A percentile compares a stretch with the other conserved stretches of the same genome.
phyloP scores from a whole-genome alignment of 768 basidiomycete species.

The Harrya chromipes region DNA sequence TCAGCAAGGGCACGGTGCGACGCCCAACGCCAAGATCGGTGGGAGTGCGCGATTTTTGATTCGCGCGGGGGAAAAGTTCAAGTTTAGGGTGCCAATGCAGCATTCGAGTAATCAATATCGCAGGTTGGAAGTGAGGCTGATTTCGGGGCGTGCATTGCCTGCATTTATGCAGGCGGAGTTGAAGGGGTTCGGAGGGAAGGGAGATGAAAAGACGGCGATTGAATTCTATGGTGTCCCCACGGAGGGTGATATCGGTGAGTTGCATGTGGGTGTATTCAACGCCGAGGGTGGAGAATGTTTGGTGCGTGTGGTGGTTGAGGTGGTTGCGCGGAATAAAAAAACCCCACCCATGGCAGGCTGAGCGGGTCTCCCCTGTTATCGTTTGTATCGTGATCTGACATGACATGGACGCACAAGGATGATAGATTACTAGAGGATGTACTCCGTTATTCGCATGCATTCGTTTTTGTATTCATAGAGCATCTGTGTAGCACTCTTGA shows the following conservation, averaged over 20 bases:
- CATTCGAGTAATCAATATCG: slow-evolving; percentile 26
- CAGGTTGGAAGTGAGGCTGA: slow-evolving; percentile 46
- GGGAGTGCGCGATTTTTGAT: slow-evolving; percentile 43
- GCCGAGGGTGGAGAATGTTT: slow-evolving; percentile 49
- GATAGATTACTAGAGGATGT: slow-evolving; percentile 11
- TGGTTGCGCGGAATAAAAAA: slow-evolving; percentile 38
- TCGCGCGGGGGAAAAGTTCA: slow-evolving; percentile 57
- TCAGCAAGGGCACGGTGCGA: slow-evolving; percentile 34
- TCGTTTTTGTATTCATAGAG: slow-evolving; percentile 21
- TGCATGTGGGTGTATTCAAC: slow-evolving; percentile 54
- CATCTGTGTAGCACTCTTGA: slow-evolving; percentile 5
- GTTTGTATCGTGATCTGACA: slow-evolving; percentile 12
- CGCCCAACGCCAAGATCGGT: slow-evolving; percentile 9
- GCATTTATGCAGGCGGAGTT: slow-evolving; percentile 54
- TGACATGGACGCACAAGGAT: neutral
- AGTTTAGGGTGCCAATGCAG: slow-evolving; percentile 49
- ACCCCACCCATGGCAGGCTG: slow-evolving; percentile 23
- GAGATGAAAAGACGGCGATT: slow-evolving; percentile 44
- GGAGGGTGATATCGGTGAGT: slow-evolving; percentile 49
- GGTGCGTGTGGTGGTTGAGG: slow-evolving; percentile 54
- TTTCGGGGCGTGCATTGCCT: slow-evolving; percentile 53
- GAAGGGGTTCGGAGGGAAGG: slow-evolving; percentile 32
- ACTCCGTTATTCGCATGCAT: slow-evolving; percentile 16
- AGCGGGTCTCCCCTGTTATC: slow-evolving; percentile 22
- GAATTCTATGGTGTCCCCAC: slow-evolving; percentile 56